Evolutionary conservation across 169 alveolate species (phyloP), one percentile per base, ranked within the genome.

Genomic region (Plasmodium blacklocki): DNA sequence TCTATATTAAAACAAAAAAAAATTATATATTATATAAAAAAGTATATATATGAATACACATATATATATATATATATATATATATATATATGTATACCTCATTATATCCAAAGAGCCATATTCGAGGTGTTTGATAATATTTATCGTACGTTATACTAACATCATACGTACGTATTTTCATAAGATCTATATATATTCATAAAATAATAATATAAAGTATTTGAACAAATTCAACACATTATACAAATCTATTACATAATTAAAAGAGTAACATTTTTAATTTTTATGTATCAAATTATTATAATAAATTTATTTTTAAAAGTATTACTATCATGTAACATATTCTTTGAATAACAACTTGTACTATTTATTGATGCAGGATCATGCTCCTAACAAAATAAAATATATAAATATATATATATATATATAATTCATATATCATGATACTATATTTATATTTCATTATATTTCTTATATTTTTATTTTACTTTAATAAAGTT

Each of bases 41-140:
- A 7, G 15, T 60, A 29, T 12, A 18, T 19, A 12, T 43, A 58
- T 32, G 8, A 0, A 32, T 32, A 32, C 45, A 32, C 5, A 5
- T 6, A 32, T 29, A 29, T 29, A 29, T 29, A 29, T 29, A 29
- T 32, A 32, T 6, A 32, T 32, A 32, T 32, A 32, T 32, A 32
- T 32, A 63, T 21, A 39, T 47, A 56, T 45, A 49, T 21, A 60
- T 45, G 11, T 60, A 32, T 58, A 83, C 91, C 21, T 83, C 91
- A 90, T 95, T 93, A 91, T 95, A 96, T 23, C 99, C 99, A 50
- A 90, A 73, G 23, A 97, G 89, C 97, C 97, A 97, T 74, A 97
- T 94, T 52, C 98, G 92, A 58, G 98, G 98, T 54, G 98, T 97
- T 73, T 92, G 92, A 29, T 89, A 92, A 68, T 85, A 92, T 85